Evolutionary conservation across 805 yeast species (phyloP).

Genomic region (Metschnikowia continentalis): DNA sequence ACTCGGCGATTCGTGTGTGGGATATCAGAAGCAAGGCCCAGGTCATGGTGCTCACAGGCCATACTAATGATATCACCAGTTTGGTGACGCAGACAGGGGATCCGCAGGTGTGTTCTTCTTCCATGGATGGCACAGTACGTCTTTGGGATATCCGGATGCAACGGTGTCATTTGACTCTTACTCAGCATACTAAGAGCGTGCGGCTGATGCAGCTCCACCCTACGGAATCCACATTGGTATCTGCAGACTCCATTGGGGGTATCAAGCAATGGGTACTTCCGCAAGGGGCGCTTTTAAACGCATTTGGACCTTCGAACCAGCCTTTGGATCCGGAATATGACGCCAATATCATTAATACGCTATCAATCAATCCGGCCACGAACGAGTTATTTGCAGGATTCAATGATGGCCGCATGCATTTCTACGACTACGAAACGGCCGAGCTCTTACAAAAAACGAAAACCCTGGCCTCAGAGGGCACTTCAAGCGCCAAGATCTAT

Average conservation of each 20-base stretch:
- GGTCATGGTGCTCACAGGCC: conserved; percentile 78
- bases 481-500: conserved; percentile 63
- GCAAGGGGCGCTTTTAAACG: conserved; percentile 57
- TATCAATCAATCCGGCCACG: conserved; percentile 59
- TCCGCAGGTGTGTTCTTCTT: conserved; percentile 81
- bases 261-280: conserved; percentile 83
- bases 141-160: conserved; percentile 92
- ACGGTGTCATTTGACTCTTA: conserved; percentile 61
- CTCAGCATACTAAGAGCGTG: conserved; percentile 82
- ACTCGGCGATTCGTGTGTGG: conserved; percentile 85
- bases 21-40: conserved; percentile 79
- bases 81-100: conserved; percentile 64
- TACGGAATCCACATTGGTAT: conserved; percentile 64
- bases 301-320: conserved; percentile 45
- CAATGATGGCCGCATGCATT: conserved; percentile 73
- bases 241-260: conserved; percentile 72
- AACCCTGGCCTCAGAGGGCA: conserved; percentile 65
- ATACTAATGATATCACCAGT: conserved; percentile 66
- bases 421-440: conserved; percentile 77
- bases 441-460: conserved; percentile 49
- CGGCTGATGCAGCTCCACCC: conserved; percentile 71
- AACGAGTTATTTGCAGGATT: conserved; percentile 72
- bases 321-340: conserved; percentile 25
- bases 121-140: conserved; percentile 79
- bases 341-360: conserved; percentile 57